These are phyloP conservation scores for Colletotrichum euphorbiae DNA, from an alignment of 2,329 filamentous ascomycete species.

Conservation along the genomic window DNA sequence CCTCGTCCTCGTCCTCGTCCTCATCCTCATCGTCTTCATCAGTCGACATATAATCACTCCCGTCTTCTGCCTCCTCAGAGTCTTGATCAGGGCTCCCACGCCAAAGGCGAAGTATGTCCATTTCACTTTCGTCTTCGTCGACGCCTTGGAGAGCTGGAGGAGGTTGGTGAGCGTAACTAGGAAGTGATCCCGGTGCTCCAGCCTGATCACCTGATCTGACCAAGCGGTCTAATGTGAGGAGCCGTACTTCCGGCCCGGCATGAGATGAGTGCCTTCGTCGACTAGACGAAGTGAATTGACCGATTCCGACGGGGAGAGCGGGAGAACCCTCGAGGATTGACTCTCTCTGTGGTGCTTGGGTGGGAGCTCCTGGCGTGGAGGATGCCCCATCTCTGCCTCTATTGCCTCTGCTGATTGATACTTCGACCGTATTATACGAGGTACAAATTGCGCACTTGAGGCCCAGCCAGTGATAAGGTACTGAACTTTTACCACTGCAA, in stretches of 20 bases:
- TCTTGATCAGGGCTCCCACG: conserved; percentile 60
- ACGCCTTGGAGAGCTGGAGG: conserved; percentile 42
- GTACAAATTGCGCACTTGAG: conserved; percentile 84
- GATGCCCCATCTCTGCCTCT: conserved; percentile 49
- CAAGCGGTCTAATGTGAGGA: conserved; percentile 53
- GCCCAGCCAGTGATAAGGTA: conserved; percentile 93
- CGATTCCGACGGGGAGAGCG: neutral
- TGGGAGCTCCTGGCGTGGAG: neutral
- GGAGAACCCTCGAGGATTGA: neutral
- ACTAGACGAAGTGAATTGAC: conserved; percentile 16
- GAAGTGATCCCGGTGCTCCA: conserved; percentile 19
- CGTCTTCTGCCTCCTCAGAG: conserved; percentile 52
- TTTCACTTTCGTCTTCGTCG: conserved; percentile 56
- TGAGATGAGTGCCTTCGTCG: conserved; percentile 55
- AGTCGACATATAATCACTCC: conserved; percentile 52
- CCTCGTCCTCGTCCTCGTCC: conserved; percentile 61
- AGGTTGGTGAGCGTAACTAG: conserved; percentile 15
- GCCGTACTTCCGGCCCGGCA: conserved; percentile 47
- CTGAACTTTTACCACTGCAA: conserved; percentile 87
- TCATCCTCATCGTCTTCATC: conserved; percentile 56
- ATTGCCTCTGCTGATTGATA: conserved; percentile 66
- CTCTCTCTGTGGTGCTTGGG: neutral
- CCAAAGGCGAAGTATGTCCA: conserved; percentile 64
- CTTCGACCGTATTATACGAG: conserved; percentile 77
- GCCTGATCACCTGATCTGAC: conserved; percentile 44